Percentiles rank a stretch among this genome's conserved stretches.
phyloP scores from a whole-genome alignment of 2,329 filamentous ascomycete genomes.

The Sporothrix pallida region DNA sequence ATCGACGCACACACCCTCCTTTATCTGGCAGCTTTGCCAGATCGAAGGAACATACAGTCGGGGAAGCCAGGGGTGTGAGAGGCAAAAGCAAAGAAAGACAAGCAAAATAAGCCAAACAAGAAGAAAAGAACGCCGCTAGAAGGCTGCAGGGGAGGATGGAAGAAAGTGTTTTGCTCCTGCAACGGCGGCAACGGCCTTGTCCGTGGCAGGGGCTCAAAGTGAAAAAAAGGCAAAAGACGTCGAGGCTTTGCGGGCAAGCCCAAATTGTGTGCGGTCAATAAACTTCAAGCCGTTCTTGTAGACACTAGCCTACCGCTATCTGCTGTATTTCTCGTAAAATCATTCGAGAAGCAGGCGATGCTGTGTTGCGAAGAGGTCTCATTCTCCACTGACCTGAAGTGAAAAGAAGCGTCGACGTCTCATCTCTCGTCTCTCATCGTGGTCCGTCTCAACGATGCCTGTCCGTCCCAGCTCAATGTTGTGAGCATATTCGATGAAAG shows the following conservation, averaged over 20 bases:
- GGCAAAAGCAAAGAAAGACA: neutral
- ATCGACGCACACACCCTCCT: conserved; percentile 17
- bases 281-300: neutral
- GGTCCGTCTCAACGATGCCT: neutral
- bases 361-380: neutral
- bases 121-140: neutral
- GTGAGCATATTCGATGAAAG: conserved; percentile 5
- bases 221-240: neutral
- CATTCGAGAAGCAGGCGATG: conserved; percentile 9
- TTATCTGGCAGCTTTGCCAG: conserved; percentile 16
- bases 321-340: neutral
- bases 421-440: neutral
- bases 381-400: neutral
- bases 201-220: conserved; percentile 18
- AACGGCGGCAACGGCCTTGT: conserved; percentile 10
- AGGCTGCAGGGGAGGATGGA: neutral
- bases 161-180: conserved; percentile 1
- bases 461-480: neutral
- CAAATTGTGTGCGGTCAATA: neutral
- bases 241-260: conserved; percentile 7
- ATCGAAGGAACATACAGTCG: conserved; percentile 20
- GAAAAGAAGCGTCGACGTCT: neutral
- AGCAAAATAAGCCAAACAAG: too few species aligned
- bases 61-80: conserved; percentile 16
- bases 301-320: neutral